Base-by-base conservation (phyloP, 768 basidiomycete species). In the Coprinopsis marcescibilis region DNA sequence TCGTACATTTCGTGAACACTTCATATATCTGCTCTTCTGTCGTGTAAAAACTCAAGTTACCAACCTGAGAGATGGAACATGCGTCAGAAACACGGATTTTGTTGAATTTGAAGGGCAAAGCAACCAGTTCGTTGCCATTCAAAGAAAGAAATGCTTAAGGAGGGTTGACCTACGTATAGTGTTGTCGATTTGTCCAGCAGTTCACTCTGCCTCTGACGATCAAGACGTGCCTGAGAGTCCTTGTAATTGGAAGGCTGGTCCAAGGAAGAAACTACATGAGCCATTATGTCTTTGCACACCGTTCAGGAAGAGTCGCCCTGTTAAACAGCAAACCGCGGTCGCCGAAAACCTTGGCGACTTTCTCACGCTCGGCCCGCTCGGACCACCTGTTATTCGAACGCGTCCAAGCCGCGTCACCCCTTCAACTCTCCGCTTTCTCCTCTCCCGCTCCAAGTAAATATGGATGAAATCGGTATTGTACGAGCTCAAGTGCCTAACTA, bases 191-290 rank as follows among this genome's bases (percentile, higher is more conserved):
- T 88, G 34, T 77, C 63, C 30, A 96, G 80, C n/a, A 89, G 61
- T 6, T 91, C 85, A 55, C 83, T 77, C 60, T 94, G 91, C 53
- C 65, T 83, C 55, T 79, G 74, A 52, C 87, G 75, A 69, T 96
- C 86, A 43, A 92, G 68, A 46, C 85, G 79, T 30, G 76, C 72
- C 66, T 94, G 88, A 12, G 89, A 94, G 67, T 99, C 95, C 63
- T 93, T 91, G 70, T 99, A 99, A 64, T 92, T 91, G 4, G 93
- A 96, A 37, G 93, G 94, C 64, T 91, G 87, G 69, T 97, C 95
- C 55, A 97, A 76, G 26, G 85, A 66, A 23, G 76, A 60, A 38
- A 95, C 84, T 56, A 95, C 83, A 72, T 94, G 85, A 34, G 93
- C 81, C 92, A 90, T 89, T 62, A 56, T 60, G 56, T 46, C 26